Evolutionary conservation across 768 basidiomycete genomes (phyloP), one percentile per base, ranked within the genome.

Genomic region (Mycena alexandri): DNA sequence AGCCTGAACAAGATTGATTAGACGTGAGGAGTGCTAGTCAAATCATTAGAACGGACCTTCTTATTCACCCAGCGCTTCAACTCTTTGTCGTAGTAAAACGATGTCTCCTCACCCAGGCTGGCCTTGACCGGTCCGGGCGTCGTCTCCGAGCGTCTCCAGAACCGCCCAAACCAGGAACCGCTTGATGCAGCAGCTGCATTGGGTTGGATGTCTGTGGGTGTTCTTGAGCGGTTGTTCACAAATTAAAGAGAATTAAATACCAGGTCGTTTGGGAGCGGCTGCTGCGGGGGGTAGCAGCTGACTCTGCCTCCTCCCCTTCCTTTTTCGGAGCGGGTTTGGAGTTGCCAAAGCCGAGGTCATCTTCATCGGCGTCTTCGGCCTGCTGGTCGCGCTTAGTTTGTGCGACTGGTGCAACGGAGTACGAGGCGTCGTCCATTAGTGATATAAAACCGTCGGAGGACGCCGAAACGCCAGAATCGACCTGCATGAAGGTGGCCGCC

Each of bases 1-100:
- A 67, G 79, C 86, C 93, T 94, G 71, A 65, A 22, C 55, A 70
- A 17, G 66, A 16, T 61, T n/a, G 51, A 47, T 56, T n/a, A 71
- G 44, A 3, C 9, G 43, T 47, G 38, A 34, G 24, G 36, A 19
- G 44, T 6, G 19, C 43, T 29, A 25, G 19, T 13, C 16, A 44
- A n/a, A 57, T 21, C 55, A 9, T 11, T 43, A 17, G 12, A 7
- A 69, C 79, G 76, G 67, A 94, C 95, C 82, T 92, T 95, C 79
- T 93, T 96, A 77, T 98, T 96, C 29, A 99, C 90, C 98, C 98
- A 99, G 68, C 92, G 88, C 77, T 96, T 96, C 66, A 91, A 85
- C n/a, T 98, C 95, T 73, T 93, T 90, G 75, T 99, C 98, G 76
- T 93, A 99, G 74, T 94, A 92, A 82, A 99, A 97, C 29, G 89